Base-by-base conservation (phyloP, 441 rosid genomes). In the Pelargonium fulgidum region DNA sequence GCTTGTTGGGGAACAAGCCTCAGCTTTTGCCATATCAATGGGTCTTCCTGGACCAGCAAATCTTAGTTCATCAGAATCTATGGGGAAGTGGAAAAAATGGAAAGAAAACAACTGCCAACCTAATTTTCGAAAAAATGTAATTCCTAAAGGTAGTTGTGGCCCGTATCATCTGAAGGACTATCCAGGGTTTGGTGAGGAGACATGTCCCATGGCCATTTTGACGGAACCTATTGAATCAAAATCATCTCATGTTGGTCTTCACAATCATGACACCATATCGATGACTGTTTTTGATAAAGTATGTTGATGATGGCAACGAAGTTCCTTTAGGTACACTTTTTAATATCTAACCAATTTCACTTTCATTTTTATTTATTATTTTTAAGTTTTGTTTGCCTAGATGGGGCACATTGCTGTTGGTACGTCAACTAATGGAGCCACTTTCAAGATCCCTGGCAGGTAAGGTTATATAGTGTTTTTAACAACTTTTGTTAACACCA, bases 391-490 rank as follows among this genome's bases (percentile, higher is more conserved):
- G 17, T 56, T 7, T 56, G 24, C 62, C 26, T 58, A 91, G 98
- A 80, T 77, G 85, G 97, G 97, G 58, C 87, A 81, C 81, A 78
- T 89, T 54, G 98, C 98, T 71, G 97, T 91, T 48, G 98, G 98
- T 52, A 89, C 96, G 71, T 93, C 98, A 52, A 93, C 98, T 52
- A 93, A 93, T 81, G 98, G 98, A 69, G 97, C 98, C 62, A 89
- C 94, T 22, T 89, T 79, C 74, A 93, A 93, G 85, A 87, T 93
- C 74, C 92, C 97, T 2, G 97, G 98, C 69, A 87, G 98, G 97
- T 93, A 84, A 84, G 4, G 71, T 24, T 62, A 26, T 24, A 52
- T 1, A 56, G 3, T 26, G 7, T 19, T 19, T 5, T 58, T 58
- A 9, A 13, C 33, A 17, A 2, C n/a, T 50, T 50, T 50, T 3